Percentiles rank a stretch among this genome's conserved stretches.
phyloP scores from a whole-genome alignment of 805 yeast genomes.

The Wickerhamiella hasegawae region DNA sequence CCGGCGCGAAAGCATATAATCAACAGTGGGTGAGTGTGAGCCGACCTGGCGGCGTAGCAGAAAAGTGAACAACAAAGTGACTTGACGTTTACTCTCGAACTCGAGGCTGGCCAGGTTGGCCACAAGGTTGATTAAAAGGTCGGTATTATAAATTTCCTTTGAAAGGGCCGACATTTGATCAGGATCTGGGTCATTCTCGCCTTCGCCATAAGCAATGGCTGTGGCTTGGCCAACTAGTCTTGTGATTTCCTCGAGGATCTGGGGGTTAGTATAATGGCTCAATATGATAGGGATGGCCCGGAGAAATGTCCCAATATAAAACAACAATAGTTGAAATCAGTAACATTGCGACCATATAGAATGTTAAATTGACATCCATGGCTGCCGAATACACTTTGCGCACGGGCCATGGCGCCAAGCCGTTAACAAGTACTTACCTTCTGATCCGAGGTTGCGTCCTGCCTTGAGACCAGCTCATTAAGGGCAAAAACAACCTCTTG shows the following conservation, averaged over 20 bases:
- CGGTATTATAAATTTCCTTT: conserved; percentile 60
- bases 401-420: too few relatives aligned
- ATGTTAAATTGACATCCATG: too few relatives aligned
- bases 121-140: conserved; percentile 47
- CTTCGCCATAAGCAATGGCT: conserved; percentile 6
- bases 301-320: too few relatives aligned
- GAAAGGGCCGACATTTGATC: conserved; percentile 65
- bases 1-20: conserved; percentile 55
- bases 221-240: conserved; percentile 9
- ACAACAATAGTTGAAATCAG: too few relatives aligned
- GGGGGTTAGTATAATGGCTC: too few relatives aligned
- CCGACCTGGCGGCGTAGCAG: conserved; percentile 67
- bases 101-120: conserved; percentile 50
- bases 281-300: too few relatives aligned
- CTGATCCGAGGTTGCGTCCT: conserved; percentile 24
- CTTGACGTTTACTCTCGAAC: conserved; percentile 82
- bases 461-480: conserved; percentile 53
- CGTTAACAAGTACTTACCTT: too few relatives aligned
- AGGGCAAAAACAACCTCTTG: conserved; percentile 63
- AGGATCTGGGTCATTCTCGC: conserved; percentile 30
- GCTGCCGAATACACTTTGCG: too few relatives aligned
- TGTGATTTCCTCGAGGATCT: conserved; percentile 20
- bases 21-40: conserved; percentile 65
- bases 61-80: conserved; percentile 52
- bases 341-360: too few relatives aligned